Percentiles rank a stretch among this genome's conserved stretches.
Evolutionary conservation across 176 grass and related monocot species (phyloP).

Genomic region (Areca catechu): DNA sequence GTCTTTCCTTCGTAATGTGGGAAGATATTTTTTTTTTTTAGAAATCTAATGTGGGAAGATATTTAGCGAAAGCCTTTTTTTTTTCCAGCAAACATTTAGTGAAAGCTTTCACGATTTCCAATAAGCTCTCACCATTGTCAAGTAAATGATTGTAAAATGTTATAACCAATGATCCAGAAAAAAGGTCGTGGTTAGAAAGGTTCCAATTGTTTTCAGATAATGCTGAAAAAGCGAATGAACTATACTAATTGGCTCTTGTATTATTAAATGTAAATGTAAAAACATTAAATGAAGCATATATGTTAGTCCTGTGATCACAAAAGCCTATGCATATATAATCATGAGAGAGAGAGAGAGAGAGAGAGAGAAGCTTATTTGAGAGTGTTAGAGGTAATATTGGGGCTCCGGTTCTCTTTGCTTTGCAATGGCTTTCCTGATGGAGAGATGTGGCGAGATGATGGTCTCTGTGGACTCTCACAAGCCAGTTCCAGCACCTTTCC

Average conservation of each 20-base stretch:
- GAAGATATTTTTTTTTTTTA: no score
- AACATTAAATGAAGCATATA: not conserved
- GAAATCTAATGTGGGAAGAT: no score
- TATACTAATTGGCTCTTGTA: not conserved
- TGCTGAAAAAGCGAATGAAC: not conserved
- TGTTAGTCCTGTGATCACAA: conserved; percentile 18
- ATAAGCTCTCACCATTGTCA: no score
- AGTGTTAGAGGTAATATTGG: no score
- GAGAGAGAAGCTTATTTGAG: conserved; percentile 1
- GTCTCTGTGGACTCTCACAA: conserved; percentile 61
- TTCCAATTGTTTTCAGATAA: not conserved
- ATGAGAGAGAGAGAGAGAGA: conserved; percentile 35
- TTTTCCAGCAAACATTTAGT: no score
- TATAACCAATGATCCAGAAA: no score
- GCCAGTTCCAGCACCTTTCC: conserved; percentile 79
- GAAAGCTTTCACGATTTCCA: no score
- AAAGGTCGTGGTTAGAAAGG: no score
- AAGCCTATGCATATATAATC: conserved; percentile 55
- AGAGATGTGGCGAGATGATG: conserved; percentile 53
- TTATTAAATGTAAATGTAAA: not conserved
- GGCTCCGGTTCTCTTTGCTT: not conserved
- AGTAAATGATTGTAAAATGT: no score
- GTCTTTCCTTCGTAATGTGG: no score
- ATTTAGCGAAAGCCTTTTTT: no score
- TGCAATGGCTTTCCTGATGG: conserved; percentile 55